Base-by-base conservation (phyloP, 2,329 filamentous ascomycete genomes). In the Dactylonectria macrodidyma region DNA sequence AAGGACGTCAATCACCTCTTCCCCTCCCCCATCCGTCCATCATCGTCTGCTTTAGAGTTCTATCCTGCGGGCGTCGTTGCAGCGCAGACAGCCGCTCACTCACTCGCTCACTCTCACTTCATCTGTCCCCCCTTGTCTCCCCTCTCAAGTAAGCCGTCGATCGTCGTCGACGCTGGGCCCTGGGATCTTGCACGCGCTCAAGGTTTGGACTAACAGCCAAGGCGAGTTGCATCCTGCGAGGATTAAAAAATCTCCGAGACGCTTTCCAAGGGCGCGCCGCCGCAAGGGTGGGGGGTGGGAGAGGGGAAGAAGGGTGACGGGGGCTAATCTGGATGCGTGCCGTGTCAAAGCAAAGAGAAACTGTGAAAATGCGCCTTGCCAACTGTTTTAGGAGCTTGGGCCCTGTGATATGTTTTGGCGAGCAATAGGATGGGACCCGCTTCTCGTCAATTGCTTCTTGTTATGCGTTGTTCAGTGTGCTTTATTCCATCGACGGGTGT, bases 11-110 rank as follows among this genome's bases (percentile, higher is more conserved):
- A 30, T 30, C 24, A 24, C 10, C 24, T 9, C 36, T 9, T 6
- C 12, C 16, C 38, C 36, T 34, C 54, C 12, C 22, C 22, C 16
- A 22, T 33, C 10, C 14, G 38, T 7, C 16, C n/a, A 58, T 11
- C 34, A 33, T 58, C 38, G 41, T 8, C 34, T 38, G 56, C n/a
- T 48, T 59, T 50, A 59, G 44, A 48, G 56, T 58, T 59, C 38
- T 48, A 10, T 38, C 26, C 26, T 59, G 44, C 56, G 44, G 56
- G 44, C 56, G 44, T 26, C 30, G 26, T 33, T 59, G 56, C 30
- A 36, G 14, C 44, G 46, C 50, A 51, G 14, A 16, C 14, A 9
- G 26, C 48, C 48, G 33, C 48, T 51, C 30, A 9, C 16, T 50
- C 7, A 7, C 19, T 30, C 26, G 4, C 26, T 30, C 26, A 30